A percentile compares a stretch with the other conserved stretches of the same genome.
phyloP scores from a whole-genome alignment of 2,329 filamentous ascomycete species.

The Cladobotryum protrusum region DNA sequence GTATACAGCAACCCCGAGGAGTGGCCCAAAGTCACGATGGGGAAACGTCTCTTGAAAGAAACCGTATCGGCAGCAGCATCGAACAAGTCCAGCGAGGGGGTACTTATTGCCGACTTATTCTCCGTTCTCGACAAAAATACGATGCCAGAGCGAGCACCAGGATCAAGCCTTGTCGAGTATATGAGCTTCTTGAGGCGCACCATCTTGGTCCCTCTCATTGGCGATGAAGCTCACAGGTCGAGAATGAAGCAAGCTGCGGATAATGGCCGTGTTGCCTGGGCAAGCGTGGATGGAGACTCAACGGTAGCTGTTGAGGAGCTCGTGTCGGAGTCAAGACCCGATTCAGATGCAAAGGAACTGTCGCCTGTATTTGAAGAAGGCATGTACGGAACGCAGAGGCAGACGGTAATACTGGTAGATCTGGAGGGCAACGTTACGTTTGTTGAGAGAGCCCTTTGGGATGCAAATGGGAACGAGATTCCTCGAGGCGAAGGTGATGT shows the following conservation, averaged over 20 bases:
- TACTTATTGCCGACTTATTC: slow-evolving; percentile 47
- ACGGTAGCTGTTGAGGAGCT: slow-evolving; percentile 29
- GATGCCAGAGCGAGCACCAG: slow-evolving; percentile 37
- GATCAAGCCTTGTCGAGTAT: slow-evolving; percentile 46
- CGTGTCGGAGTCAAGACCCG: slow-evolving; percentile 32
- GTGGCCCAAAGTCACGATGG: slow-evolving; percentile 57
- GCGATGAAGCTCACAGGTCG: slow-evolving; percentile 38
- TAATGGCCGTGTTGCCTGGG: slow-evolving; percentile 32
- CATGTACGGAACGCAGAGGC: slow-evolving; percentile 59
- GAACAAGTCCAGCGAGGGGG: slow-evolving; percentile 35
- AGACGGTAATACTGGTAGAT: slow-evolving; percentile 56
- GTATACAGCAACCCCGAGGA: slow-evolving; percentile 45
- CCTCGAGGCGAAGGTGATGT: slow-evolving; percentile 49
- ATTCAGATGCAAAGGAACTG: slow-evolving; percentile 22
- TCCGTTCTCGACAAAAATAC: slow-evolving; percentile 51
- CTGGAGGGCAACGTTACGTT: slow-evolving; percentile 57
- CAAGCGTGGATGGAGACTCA: slow-evolving; percentile 29
- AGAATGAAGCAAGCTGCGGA: slow-evolving; percentile 39
- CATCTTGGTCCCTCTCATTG: slow-evolving; percentile 56
- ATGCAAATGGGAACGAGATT: slow-evolving; percentile 49
- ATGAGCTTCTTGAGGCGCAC: slow-evolving; percentile 49
- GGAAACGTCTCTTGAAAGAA: slow-evolving; percentile 40
- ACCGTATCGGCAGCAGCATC: slow-evolving; percentile 36
- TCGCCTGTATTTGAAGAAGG: slow-evolving; percentile 48
- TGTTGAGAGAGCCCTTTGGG: slow-evolving; percentile 54